Evolutionary conservation across 495 filamentous ascomycete species (phyloP), one percentile per base, ranked within the genome.

Genomic region (Pyrenopolyporus hunteri): DNA sequence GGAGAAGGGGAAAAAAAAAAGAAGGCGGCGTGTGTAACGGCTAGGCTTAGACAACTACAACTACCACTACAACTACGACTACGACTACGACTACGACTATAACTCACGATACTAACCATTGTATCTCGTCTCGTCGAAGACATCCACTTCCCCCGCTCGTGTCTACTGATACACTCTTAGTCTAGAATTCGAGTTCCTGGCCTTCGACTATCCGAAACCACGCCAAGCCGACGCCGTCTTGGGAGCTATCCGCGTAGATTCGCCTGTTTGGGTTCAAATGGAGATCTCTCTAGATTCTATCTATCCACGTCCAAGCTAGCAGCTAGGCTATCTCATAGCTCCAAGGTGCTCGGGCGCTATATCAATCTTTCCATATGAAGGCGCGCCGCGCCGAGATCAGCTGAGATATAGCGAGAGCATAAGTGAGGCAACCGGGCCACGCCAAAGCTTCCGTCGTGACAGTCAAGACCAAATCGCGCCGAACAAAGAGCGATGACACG

Each of bases 181-280:
- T 23, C 10, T 42, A 42, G 23, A 13, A 22, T 42, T 42, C 19
- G 20, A 42, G 37, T 6, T n/a, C 23, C 37, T 0, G n/a, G 19
- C 20, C 23, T 46, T 57, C 36, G 28, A 48, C 14, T 29, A 31
- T 54, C 22, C 53, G 47, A 44, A 55, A 54, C 62, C 46, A 39
- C 46, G 63, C 63, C 42, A 66, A 66, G 45, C 31, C n/a, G 10
- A 29, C 63, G 47, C 63, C 57, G 45, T 61, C 52, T 53, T 22
- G 17, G 16, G 42, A 61, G 45, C 51, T 57, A 60, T 57, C 55
- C 43, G 25, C 25, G 32, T 32, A 44, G 40, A 40, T 39, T 47
- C 42, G 45, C 36, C 40, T 43, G 13, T 16, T 54, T 9, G 28
- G 22, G n/a, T 22, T 29, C 42, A 25, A 43, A 36, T 36, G 53